A percentile compares a stretch with the other conserved stretches of the same genome.
Conservation (phyloP, 2,329 filamentous ascomycete species). For the Microascus cirrosus region DNA sequence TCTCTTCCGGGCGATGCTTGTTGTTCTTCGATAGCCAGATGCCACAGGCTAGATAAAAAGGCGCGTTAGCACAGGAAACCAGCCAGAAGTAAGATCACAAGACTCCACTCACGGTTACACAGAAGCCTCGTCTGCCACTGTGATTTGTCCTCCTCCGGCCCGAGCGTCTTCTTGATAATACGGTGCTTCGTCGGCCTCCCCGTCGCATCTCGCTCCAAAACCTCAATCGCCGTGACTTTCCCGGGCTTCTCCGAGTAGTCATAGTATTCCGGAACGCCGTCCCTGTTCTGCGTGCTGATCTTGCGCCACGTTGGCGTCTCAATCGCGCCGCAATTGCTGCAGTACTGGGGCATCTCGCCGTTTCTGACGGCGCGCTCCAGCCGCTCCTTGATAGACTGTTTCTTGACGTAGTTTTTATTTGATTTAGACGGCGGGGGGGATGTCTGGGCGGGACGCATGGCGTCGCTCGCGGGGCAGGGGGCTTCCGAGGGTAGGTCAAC, state of each 20-base stretch:
- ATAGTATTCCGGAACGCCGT: slow-evolving; percentile 58
- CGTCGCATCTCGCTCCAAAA: slow-evolving; percentile 50
- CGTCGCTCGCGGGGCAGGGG: slow-evolving; percentile 31
- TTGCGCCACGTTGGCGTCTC: slow-evolving; percentile 96
- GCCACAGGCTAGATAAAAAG: slow-evolving; percentile 56
- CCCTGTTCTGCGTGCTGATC: slow-evolving; percentile 68
- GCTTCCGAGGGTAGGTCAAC: slow-evolving; percentile 27
- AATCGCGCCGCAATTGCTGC: slow-evolving; percentile 86
- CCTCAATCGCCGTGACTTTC: slow-evolving; percentile 62
- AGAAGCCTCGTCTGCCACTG: slow-evolving; percentile 62
- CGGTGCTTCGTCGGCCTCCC: slow-evolving; percentile 57
- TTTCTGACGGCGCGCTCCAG: slow-evolving; percentile 56
- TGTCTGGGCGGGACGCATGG: slow-evolving; percentile 14
- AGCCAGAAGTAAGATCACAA: not conserved
- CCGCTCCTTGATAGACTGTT: slow-evolving; percentile 47
- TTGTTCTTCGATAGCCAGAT: slow-evolving; percentile 90
- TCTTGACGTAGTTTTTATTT: slow-evolving; percentile 55
- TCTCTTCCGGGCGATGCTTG: slow-evolving; percentile 68
- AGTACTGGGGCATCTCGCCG: slow-evolving; percentile 80
- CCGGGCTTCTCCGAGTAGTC: slow-evolving; percentile 65
- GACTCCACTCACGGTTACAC: slow-evolving; percentile 65
- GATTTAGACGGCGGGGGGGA: slow-evolving; percentile 31
- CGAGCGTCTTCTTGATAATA: slow-evolving; percentile 65
- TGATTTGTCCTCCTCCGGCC: slow-evolving; percentile 49
- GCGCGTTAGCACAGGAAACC: slow-evolving; percentile 13